Percentiles rank a stretch among this genome's conserved stretches.
Evolutionary conservation across 495 filamentous ascomycete genomes (phyloP).

Genomic region (Penicillium mononematosum): DNA sequence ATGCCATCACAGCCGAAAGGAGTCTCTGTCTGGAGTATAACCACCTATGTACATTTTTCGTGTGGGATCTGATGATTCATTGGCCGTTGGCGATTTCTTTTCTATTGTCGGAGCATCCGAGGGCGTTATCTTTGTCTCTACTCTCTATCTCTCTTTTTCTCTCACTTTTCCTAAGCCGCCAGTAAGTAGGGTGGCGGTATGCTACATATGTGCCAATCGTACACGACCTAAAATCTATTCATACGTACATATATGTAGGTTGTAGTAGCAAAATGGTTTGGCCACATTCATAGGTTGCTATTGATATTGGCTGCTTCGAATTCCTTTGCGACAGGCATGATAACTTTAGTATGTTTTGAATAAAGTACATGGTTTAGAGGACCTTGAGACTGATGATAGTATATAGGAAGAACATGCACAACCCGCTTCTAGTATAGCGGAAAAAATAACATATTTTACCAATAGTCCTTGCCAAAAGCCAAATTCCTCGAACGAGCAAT

Average conservation of each 20-base stretch:
- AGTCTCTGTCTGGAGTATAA: conserved; percentile 8
- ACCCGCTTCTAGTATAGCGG: conserved; percentile 19
- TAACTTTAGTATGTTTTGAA: not conserved
- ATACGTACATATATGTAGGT: not conserved
- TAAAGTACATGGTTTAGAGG: not conserved
- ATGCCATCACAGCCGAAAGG: conserved; percentile 19
- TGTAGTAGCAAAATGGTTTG: not conserved
- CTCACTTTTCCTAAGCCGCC: not conserved
- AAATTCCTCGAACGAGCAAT: too few relatives aligned
- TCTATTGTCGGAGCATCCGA: conserved; percentile 9
- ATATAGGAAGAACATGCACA: conserved; percentile 9
- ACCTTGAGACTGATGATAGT: conserved; percentile 6
- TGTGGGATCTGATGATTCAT: conserved; percentile 8
- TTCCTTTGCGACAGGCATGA: conserved; percentile 38
- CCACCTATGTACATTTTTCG: conserved; percentile 7
- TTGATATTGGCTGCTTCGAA: conserved; percentile 51
- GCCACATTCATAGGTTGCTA: not conserved
- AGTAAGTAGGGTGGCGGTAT: not conserved
- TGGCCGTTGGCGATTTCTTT: conserved; percentile 6
- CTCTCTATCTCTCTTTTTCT: not conserved
- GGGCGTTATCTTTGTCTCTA: conserved; percentile 8
- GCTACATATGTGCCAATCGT: conserved; percentile 1
- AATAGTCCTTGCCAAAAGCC: not conserved
- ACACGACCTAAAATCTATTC: not conserved
- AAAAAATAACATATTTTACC: not conserved